Conservation (phyloP, 2,329 filamentous ascomycete species). For the Claviceps fusiformis region DNA sequence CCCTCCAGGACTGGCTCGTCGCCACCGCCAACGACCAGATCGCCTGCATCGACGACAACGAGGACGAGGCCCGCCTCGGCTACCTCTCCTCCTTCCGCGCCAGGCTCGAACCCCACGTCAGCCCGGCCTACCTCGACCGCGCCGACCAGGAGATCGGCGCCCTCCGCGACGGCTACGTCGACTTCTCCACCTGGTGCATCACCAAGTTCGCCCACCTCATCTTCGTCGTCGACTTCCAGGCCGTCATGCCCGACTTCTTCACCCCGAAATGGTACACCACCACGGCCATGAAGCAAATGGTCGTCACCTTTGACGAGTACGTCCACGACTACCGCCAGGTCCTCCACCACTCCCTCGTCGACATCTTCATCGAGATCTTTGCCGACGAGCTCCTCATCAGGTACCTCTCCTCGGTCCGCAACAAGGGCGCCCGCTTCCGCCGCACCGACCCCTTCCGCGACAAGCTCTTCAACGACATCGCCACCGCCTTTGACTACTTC, state of each 20-base stretch:
- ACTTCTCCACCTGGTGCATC: slow-evolving; percentile 88
- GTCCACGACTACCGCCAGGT: slow-evolving; percentile 73
- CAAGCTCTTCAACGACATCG: slow-evolving; percentile 86
- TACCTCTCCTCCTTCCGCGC: slow-evolving; percentile 79
- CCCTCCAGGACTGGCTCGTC: slow-evolving; percentile 88
- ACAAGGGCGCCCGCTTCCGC: slow-evolving; percentile 80
- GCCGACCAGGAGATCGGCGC: slow-evolving; percentile 58
- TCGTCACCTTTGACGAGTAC: slow-evolving; percentile 91
- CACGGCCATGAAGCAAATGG: slow-evolving; percentile 84
- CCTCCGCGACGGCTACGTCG: slow-evolving; percentile 84
- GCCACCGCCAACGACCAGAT: slow-evolving; percentile 98
- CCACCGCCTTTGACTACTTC: slow-evolving; percentile 85
- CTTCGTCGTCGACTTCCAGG: slow-evolving; percentile 77
- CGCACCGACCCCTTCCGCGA: slow-evolving; percentile 78
- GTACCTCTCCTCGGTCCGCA: slow-evolving; percentile 75
- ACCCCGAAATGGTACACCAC: slow-evolving; percentile 77
- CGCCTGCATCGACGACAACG: slow-evolving; percentile 88
- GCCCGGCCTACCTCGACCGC: slow-evolving; percentile 64
- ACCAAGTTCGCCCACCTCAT: slow-evolving; percentile 74
- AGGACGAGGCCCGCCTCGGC: slow-evolving; percentile 58
- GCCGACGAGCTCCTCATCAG: slow-evolving; percentile 78
- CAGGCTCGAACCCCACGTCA: slow-evolving; percentile 70
- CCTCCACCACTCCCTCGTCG: slow-evolving; percentile 73
- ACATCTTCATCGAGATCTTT: slow-evolving; percentile 88
- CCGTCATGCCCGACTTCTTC: slow-evolving; percentile 80